Evolutionary conservation across 208 protist genomes (phyloP).

Genomic region (Crithidia mellificae): DNA sequence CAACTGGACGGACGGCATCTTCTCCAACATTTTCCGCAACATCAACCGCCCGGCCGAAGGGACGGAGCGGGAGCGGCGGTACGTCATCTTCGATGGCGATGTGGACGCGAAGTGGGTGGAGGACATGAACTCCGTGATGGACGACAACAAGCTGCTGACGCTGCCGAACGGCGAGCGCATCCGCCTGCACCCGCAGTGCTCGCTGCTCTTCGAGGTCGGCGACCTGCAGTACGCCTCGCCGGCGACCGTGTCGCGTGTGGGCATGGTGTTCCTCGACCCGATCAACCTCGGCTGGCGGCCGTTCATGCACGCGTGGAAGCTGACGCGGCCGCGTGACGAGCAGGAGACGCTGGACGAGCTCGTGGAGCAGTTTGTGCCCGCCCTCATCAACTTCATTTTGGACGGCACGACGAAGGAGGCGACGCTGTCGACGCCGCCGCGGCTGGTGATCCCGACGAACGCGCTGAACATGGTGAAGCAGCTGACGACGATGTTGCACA

Average conservation of each 20-base stretch:
- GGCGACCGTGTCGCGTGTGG: slow-evolving; percentile 98
- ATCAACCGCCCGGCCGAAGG: slow-evolving; percentile 92
- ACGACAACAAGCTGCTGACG: slow-evolving; percentile 99
- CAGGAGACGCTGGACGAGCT: slow-evolving; percentile 90
- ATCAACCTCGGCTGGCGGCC: slow-evolving; percentile 97
- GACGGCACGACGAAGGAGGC: slow-evolving; percentile 90
- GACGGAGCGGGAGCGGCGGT: slow-evolving; percentile 87
- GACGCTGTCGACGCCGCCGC: slow-evolving; percentile 62
- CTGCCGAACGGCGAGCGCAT: slow-evolving; percentile 99
- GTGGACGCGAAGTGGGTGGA: slow-evolving; percentile 99
- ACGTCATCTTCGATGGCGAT: slow-evolving; percentile 99
- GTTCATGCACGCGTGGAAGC: slow-evolving; percentile 94
- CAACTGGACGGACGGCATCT: slow-evolving; percentile 99
- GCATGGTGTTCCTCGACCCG: slow-evolving; percentile 99
- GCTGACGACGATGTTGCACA: slow-evolving; percentile 92
- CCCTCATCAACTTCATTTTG: slow-evolving; percentile 91
- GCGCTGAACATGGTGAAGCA: slow-evolving; percentile 95
- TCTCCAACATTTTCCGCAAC: slow-evolving; percentile 98
- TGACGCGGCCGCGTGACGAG: slow-evolving; percentile 84
- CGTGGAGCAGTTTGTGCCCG: slow-evolving; percentile 93
- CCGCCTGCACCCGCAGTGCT: slow-evolving; percentile 93
- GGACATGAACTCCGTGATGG: slow-evolving; percentile 99
- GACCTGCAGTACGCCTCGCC: slow-evolving; percentile 99
- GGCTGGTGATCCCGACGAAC: slow-evolving; percentile 83
- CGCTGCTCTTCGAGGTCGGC: slow-evolving; percentile 98